Evolutionary conservation across 495 filamentous ascomycete genomes (phyloP).

Genomic region (Oidiodendron maius): DNA sequence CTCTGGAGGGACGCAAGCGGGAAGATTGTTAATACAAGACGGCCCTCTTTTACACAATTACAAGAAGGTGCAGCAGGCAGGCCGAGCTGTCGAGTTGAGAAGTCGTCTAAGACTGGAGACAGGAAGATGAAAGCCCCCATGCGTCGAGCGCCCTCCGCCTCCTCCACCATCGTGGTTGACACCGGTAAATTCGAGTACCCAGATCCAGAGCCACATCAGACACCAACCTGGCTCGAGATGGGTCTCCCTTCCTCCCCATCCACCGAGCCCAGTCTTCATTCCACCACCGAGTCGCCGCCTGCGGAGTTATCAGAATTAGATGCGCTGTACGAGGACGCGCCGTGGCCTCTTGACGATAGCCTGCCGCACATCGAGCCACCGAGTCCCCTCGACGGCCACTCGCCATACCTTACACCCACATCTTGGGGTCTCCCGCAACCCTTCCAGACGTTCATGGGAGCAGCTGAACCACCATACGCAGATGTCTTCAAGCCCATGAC

Average conservation of each 20-base stretch:
- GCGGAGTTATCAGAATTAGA: conserved; percentile 14
- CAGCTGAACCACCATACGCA: conserved; percentile 32
- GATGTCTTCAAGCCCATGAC: conserved; percentile 35
- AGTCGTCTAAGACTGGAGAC: conserved; percentile 4
- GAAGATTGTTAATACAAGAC: conserved; percentile 42
- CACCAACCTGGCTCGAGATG: conserved; percentile 9
- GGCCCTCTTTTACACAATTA: conserved; percentile 26
- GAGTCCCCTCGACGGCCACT: background rate
- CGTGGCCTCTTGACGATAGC: conserved; percentile 7
- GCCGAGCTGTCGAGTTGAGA: conserved; percentile 12
- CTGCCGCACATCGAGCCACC: conserved; percentile 8
- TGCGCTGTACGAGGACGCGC: conserved; percentile 18
- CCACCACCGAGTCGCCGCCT: background rate
- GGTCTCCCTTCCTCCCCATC: conserved; percentile 15
- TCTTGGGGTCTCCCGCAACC: conserved; percentile 6
- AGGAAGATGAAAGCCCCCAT: background rate
- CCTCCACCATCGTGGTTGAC: conserved; percentile 17
- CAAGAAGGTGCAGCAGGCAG: conserved; percentile 15
- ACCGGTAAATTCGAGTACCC: conserved; percentile 5
- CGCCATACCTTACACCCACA: background rate
- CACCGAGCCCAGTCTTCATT: conserved; percentile 8
- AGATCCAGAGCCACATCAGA: background rate
- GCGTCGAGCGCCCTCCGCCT: conserved; percentile 5
- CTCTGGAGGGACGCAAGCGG: conserved; percentile 52
- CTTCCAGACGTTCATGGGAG: conserved; percentile 22